Evolutionary conservation across 2,329 filamentous ascomycete species (phyloP), one percentile per base, ranked within the genome.

Genomic region (Alternaria longipes): DNA sequence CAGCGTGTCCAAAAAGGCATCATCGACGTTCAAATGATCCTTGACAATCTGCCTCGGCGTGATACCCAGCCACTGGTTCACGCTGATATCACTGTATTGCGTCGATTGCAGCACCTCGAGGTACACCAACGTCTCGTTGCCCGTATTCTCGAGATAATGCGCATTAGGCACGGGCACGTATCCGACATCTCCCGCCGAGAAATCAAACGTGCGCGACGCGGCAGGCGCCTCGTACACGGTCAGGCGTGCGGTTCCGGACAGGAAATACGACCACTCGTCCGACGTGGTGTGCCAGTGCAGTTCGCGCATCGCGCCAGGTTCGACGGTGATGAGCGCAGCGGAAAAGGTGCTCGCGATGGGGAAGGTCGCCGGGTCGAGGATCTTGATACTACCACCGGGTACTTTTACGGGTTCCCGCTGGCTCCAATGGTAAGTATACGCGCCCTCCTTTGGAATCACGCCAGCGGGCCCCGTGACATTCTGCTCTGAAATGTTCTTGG

Each of bases 231-330:
- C 68, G 76, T 84, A 89, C 26, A 88, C 80, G 1, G 86, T 88
- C 38, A 87, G 80, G 9, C 87, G 83, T 0, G 82, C 87, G 11
- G 82, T 81, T 0, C 87, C 87, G 55, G 82, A 73, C 8, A 89
- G 75, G 78, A 89, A 87, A 75, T 85, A 89, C 52, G 82, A 82
- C 87, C 87, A 89, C 74, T 89, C 87, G 71, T 89, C 86, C 8
- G 81, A 83, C 1, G 81, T 82, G 1, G 85, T 84, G 76, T 89
- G 87, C 87, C 87, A 89, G 78, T 89, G 87, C 44, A 90, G 78
- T 70, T 89, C 87, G 22, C 87, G 83, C 85, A 89, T 86, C 1
- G 86, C 87, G n/a, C 87, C 87, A 0, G 87, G 86, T 66, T 87
- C 79, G 32, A 89, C 78, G 2, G 83, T 86, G 9, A 89, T 84